Conservation (phyloP, 2,329 filamentous ascomycete species). For the Colletotrichum sp. region DNA sequence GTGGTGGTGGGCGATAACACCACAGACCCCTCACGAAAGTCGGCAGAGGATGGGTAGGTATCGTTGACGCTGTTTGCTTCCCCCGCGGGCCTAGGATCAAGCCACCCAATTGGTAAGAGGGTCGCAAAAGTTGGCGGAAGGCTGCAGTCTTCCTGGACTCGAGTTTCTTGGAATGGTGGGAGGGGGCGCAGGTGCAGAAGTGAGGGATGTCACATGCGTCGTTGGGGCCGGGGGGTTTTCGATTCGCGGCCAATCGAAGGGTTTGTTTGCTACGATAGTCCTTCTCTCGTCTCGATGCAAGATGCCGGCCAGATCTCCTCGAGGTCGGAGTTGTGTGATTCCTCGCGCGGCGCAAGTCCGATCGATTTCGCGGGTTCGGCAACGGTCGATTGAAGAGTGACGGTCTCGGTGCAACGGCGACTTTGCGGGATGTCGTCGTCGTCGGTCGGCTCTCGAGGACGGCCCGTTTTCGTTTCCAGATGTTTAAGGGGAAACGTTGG, state of each 20-base stretch:
- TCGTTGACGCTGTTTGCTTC: slow-evolving; percentile 6
- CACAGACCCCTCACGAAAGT: slow-evolving; percentile 18
- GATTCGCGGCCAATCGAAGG: slow-evolving; percentile 15
- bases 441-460: neutral
- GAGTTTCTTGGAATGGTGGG: slow-evolving; percentile 12
- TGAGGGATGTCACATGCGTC: slow-evolving; percentile 22
- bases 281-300: neutral
- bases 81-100: neutral
- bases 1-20: slow-evolving; percentile 17
- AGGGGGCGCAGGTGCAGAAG: slow-evolving; percentile 15
- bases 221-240: slow-evolving; percentile 1
- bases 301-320: neutral
- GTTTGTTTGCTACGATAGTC: neutral
- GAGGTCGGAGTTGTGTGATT: neutral
- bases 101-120: slow-evolving; percentile 7
- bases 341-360: neutral
- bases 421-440: neutral
- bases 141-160: slow-evolving; percentile 16
- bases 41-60: neutral
- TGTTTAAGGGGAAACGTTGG: slow-evolving; percentile 18
- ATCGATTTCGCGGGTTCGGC: neutral
- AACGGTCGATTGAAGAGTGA: neutral
- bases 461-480: neutral
- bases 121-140: slow-evolving; percentile 19
- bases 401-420: neutral